Conservation (phyloP, 1,139 yeast genomes). For the Saccharomycopsis hybrid region DNA sequence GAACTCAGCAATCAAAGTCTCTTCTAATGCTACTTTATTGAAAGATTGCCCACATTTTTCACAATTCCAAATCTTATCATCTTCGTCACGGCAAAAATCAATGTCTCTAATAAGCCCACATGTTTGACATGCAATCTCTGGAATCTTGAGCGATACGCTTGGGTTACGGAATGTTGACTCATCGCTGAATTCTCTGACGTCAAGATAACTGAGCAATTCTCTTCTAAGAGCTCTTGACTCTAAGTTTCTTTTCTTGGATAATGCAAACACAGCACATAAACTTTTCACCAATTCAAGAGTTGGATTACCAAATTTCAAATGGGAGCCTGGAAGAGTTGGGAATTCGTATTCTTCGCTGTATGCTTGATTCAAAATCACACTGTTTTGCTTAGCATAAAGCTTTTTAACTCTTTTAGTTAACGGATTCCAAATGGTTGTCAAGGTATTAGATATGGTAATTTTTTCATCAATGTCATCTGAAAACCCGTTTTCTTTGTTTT, state of each 20-base stretch:
- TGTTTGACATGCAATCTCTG: conserved; percentile 69
- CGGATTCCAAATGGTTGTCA: conserved; percentile 45
- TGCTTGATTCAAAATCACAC: conserved; percentile 63
- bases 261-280: conserved; percentile 63
- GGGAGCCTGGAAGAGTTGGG: conserved; percentile 70
- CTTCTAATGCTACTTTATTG: conserved; percentile 70
- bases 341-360: conserved; percentile 59
- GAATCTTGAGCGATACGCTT: conserved; percentile 57
- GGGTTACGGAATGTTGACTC: conserved; percentile 77
- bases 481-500: background rate
- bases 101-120: conserved; percentile 73
- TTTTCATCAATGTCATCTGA: conserved; percentile 24
- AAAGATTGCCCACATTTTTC: conserved; percentile 58
- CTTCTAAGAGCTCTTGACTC: conserved; percentile 74
- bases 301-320: conserved; percentile 58
- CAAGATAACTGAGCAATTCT: conserved; percentile 65
- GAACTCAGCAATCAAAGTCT: conserved; percentile 62
- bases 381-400: conserved; percentile 31
- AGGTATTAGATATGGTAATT: conserved; percentile 33
- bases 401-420: conserved; percentile 13
- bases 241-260: conserved; percentile 57
- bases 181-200: conserved; percentile 75
- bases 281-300: conserved; percentile 72
- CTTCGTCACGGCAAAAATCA: conserved; percentile 72
- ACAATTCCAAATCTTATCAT: conserved; percentile 54